phyloP scores from a whole-genome alignment of 441 rosid genomes.

The Viola pubescens region DNA sequence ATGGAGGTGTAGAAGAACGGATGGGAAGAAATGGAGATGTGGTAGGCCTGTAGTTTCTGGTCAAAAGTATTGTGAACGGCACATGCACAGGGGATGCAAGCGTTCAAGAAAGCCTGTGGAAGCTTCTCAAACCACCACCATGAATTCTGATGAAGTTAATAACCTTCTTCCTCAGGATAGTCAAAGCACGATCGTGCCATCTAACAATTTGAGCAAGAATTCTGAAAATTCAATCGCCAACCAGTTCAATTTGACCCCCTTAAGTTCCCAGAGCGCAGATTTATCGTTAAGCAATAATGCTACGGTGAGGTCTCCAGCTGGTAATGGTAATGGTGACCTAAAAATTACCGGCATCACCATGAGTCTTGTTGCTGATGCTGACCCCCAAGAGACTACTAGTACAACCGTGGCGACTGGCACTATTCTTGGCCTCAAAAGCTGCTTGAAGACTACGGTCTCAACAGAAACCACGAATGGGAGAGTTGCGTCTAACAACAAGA shows the following conservation, averaged over 20 bases:
- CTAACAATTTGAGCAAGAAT: slow-evolving; percentile 16
- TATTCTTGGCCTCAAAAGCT: not conserved
- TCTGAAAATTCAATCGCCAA: slow-evolving; percentile 22
- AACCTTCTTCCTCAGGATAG: too few relatives aligned
- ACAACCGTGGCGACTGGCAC: slow-evolving; percentile 3
- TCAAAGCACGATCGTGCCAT: not conserved
- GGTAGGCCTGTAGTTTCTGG: slow-evolving; percentile 35
- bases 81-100: slow-evolving; percentile 62
- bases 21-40: slow-evolving; percentile 86
- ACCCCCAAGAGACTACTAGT: not conserved
- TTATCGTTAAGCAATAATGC: slow-evolving; percentile 19
- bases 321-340: slow-evolving; percentile 2
- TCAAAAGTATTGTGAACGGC: slow-evolving; percentile 66
- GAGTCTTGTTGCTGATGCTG: slow-evolving; percentile 2
- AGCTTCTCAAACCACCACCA: slow-evolving; percentile 27
- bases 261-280: slow-evolving; percentile 6
- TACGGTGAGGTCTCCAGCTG: slow-evolving; percentile 3
- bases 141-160: slow-evolving; percentile 7
- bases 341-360: slow-evolving; percentile 3
- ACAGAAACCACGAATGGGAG: too few relatives aligned
- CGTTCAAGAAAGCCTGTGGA: slow-evolving; percentile 94
- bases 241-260: slow-evolving; percentile 4
- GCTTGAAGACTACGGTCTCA: not conserved
- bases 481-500: not conserved
- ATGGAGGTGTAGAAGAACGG: slow-evolving; percentile 73